A percentile compares a stretch with the other conserved stretches of the same genome.
Conservation (phyloP, 495 filamentous ascomycete species). For the Tuber indicum region DNA sequence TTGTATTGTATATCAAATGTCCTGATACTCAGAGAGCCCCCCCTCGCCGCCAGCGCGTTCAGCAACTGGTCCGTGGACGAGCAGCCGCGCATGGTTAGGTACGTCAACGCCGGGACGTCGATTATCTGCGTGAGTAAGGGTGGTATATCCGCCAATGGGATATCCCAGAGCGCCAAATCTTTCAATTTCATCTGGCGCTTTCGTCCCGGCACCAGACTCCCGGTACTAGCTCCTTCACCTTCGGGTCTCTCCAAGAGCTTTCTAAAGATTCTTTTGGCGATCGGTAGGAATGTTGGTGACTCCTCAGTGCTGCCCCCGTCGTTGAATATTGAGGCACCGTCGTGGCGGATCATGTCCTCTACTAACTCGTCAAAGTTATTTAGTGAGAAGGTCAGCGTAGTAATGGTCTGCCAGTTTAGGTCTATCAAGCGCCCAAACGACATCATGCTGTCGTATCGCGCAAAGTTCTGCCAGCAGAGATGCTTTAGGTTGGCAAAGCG, state of each 20-base stretch:
- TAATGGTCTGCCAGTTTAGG: slow-evolving; percentile 10
- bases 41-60: slow-evolving; percentile 7
- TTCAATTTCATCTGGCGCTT: slow-evolving; percentile 9
- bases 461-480: slow-evolving; percentile 13
- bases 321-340: neutral
- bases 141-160: slow-evolving; percentile 10
- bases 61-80: neutral
- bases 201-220: neutral
- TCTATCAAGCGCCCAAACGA: slow-evolving; percentile 10
- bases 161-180: slow-evolving; percentile 6
- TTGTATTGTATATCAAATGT: slow-evolving; percentile 15
- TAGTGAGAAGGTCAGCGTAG: slow-evolving; percentile 14
- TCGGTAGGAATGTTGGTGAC: slow-evolving; percentile 11
- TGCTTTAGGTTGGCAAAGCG: slow-evolving; percentile 11
- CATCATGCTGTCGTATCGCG: slow-evolving; percentile 9
- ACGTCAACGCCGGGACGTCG: slow-evolving; percentile 5
- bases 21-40: slow-evolving; percentile 4
- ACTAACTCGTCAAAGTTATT: slow-evolving; percentile 9
- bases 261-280: slow-evolving; percentile 12
- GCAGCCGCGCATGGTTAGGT: slow-evolving; percentile 13
- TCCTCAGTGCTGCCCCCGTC: slow-evolving; percentile 7
- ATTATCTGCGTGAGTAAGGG: slow-evolving; percentile 4
- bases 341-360: slow-evolving; percentile 5
- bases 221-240: neutral
- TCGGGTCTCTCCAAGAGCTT: slow-evolving; percentile 6